These are phyloP conservation scores for Zalaria obscura DNA, from an alignment of 2,329 filamentous ascomycete species.

Conservation along the genomic window DNA sequence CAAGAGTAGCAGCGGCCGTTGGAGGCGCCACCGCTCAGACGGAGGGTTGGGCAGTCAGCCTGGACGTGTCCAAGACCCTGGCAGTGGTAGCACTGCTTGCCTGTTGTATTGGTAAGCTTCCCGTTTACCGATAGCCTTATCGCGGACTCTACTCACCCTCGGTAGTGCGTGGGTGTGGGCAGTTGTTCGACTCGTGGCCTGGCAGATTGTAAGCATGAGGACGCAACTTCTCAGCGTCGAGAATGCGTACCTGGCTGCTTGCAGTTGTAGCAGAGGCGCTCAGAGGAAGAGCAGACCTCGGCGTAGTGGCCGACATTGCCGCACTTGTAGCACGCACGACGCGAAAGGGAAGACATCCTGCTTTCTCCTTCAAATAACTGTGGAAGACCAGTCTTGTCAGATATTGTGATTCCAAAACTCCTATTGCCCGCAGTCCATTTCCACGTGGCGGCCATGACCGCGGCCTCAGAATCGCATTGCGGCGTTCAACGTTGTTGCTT, in stretches of 20 bases:
- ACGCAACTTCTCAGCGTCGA: neutral
- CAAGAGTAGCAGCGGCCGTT: slow-evolving; percentile 95
- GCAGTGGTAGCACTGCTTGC: slow-evolving; percentile 99
- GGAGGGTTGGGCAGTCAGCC: slow-evolving; percentile 94
- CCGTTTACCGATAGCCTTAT: neutral
- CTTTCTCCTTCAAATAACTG: slow-evolving; percentile 1
- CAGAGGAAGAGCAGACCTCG: slow-evolving; percentile 93
- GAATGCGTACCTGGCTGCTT: slow-evolving; percentile 58
- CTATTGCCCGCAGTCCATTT: neutral
- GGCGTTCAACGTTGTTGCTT: no score
- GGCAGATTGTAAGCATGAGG: slow-evolving; percentile 16
- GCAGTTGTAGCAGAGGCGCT: slow-evolving; percentile 99
- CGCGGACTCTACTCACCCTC: slow-evolving; percentile 46
- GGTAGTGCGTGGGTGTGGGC: slow-evolving; percentile 89
- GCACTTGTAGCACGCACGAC: slow-evolving; percentile 40
- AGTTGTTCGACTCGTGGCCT: slow-evolving; percentile 95
- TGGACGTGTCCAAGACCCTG: slow-evolving; percentile 97
- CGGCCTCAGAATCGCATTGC: neutral
- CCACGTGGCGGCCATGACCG: neutral
- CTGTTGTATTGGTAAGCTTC: slow-evolving; percentile 25
- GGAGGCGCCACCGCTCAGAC: slow-evolving; percentile 66
- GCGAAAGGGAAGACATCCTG: slow-evolving; percentile 38
- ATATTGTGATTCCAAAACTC: neutral
- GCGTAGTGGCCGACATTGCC: slow-evolving; percentile 41
- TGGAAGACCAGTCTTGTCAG: slow-evolving; percentile 2